Evolutionary conservation across 2,329 filamentous ascomycete species (phyloP).

Genomic region (Botrytis squamosa): DNA sequence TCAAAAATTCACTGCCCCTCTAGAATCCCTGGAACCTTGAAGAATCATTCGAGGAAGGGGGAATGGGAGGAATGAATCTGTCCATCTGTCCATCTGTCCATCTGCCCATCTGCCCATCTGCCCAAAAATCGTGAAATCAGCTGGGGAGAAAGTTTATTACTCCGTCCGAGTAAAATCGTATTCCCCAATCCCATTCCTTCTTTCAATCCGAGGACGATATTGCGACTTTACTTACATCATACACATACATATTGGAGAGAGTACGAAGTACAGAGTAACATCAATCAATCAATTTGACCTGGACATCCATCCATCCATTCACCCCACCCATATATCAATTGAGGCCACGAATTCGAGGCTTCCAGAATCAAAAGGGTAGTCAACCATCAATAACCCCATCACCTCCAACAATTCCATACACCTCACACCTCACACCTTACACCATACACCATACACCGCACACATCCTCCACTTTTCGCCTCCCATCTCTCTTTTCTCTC

Average conservation of each 20-base stretch:
- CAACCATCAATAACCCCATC: neutral
- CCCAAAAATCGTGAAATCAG: neutral
- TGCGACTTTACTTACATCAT: neutral
- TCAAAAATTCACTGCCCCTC: slow-evolving; percentile 10
- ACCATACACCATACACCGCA: neutral
- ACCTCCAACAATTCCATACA: neutral
- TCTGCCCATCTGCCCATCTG: neutral
- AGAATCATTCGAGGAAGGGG: slow-evolving; percentile 6
- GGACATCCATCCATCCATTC: neutral
- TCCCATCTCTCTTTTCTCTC: neutral
- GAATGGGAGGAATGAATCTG: neutral
- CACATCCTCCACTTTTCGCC: neutral
- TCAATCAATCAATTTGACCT: neutral
- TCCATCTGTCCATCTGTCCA: neutral
- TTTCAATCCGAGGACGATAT: neutral
- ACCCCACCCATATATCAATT: neutral
- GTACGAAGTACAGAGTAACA: too few species aligned
- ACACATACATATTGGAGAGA: neutral
- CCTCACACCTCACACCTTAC: neutral
- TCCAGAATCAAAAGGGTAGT: neutral
- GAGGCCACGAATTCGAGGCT: slow-evolving; percentile 13
- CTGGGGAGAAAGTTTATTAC: neutral
- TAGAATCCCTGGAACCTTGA: neutral
- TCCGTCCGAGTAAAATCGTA: neutral
- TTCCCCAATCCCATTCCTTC: neutral